Evolutionary conservation across 768 basidiomycete genomes (phyloP).

Genomic region (Paxillus ammoniavirescens): DNA sequence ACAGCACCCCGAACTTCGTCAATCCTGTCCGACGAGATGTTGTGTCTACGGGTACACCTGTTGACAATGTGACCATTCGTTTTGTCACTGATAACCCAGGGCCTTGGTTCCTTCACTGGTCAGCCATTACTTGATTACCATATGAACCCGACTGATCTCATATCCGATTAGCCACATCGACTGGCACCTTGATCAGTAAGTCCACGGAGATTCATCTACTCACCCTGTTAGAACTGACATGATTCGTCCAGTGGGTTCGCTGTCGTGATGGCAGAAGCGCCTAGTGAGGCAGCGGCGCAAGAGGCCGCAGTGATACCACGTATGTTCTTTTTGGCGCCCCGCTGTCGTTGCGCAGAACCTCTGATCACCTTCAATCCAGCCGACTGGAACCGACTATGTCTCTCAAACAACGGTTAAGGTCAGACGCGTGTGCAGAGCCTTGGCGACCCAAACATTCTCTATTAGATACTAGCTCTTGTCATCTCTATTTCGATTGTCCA

Average conservation of each 20-base stretch:
- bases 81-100: conserved; percentile 68
- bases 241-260: conserved; percentile 3
- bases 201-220: neutral
- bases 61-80: conserved; percentile 51
- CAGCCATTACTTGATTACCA: neutral
- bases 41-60: conserved; percentile 27
- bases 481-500: too few species aligned
- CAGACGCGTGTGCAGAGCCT: too few species aligned
- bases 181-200: conserved; percentile 29
- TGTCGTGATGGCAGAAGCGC: too few species aligned
- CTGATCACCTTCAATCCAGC: too few species aligned
- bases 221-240: neutral
- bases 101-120: conserved; percentile 54
- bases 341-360: too few species aligned
- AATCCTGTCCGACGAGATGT: conserved; percentile 39
- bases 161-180: conserved; percentile 25
- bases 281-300: too few species aligned
- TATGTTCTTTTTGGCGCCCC: too few species aligned
- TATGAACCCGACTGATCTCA: neutral
- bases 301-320: too few species aligned
- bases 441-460: too few species aligned
- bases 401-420: too few species aligned
- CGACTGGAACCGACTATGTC: too few species aligned
- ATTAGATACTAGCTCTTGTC: too few species aligned
- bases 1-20: conserved; percentile 29